Evolutionary conservation across 139 green algal species (phyloP), one percentile per base, ranked within the genome.

Genomic region (Chlamydomonas asymmetrica): DNA sequence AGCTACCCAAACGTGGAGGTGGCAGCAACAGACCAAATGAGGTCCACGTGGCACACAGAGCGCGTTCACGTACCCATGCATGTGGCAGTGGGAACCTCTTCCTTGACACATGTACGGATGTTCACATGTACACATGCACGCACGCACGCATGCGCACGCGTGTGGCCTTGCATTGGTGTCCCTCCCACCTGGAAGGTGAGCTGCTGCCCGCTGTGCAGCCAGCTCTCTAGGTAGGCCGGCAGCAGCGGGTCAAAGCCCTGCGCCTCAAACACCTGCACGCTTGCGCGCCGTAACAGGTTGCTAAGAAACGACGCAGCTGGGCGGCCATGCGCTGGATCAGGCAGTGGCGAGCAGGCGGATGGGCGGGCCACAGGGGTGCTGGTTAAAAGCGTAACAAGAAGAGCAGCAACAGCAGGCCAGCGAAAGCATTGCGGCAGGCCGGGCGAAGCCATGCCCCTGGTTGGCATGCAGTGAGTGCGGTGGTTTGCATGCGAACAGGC

Each of bases 151-250:
- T n/a, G 8, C 56, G n/a, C 23, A 7, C 29, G n/a, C 10, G 27
- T 38, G 10, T 20, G 25, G 27, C 6, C n/a, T 16, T 37, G 27
- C 10, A 63, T 16, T 3, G n/a, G n/a, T 20, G 7, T 13, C 13
- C 59, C 31, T 3, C 2, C 18, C 25, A 9, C 5, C 59, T 5
- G 2, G 32, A 22, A 22, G 8, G 32, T n/a, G 8, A 95, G 79
- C 66, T 85, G 39, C 80, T 98, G 94, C 5, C 81, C 75, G 0
- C 78, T 85, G 77, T 98, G 94, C 74, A 98, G 81, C 94, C 94
- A 98, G 5, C 80, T 66, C 2, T 71, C 56, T 38, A 89, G 79
- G 74, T 98, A 97, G 29, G 82, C 77, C 1, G 41, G n/a, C 71
- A 93, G 62, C 71, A 97, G 75, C 0, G 89, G 77, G 8, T 6